Conservation (phyloP, 192 early-diverging fungal genomes). For the Coemansia sp. region DNA sequence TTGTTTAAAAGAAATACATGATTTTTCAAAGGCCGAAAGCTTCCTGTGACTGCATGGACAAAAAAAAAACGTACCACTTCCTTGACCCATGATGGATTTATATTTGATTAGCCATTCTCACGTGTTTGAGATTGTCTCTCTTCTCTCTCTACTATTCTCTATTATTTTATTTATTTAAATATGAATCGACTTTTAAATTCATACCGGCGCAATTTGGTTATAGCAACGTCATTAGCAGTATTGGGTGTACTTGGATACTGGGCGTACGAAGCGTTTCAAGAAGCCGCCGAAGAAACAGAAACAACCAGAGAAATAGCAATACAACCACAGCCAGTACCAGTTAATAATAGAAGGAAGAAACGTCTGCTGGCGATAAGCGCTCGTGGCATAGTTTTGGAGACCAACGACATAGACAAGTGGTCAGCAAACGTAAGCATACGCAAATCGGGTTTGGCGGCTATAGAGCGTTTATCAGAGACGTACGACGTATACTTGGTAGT, state of each 20-base stretch:
- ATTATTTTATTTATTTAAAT: background rate
- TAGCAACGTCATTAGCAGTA: conserved; percentile 14
- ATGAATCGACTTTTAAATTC: conserved; percentile 14
- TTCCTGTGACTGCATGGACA: too few species aligned
- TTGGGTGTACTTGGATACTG: conserved; percentile 19
- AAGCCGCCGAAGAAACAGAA: conserved; percentile 4
- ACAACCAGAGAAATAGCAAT: conserved; percentile 3
- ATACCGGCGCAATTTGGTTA: conserved; percentile 15
- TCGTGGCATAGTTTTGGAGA: conserved; percentile 26
- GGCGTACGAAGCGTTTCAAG: conserved; percentile 33
- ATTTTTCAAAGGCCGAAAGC: too few species aligned
- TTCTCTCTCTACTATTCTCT: background rate
- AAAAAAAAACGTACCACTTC: background rate
- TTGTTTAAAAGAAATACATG: background rate
- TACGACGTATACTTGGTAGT: conserved; percentile 37
- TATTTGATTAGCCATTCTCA: background rate
- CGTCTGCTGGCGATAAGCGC: conserved; percentile 35
- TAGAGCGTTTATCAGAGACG: conserved; percentile 10
- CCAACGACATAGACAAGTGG: conserved; percentile 9
- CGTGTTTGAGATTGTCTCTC: background rate
- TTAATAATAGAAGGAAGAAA: background rate
- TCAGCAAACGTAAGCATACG: conserved; percentile 10
- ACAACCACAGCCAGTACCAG: background rate
- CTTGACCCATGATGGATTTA: background rate
- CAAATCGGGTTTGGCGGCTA: background rate